These are phyloP conservation scores for Aspergillus ustus DNA, from an alignment of 2,329 filamentous ascomycete genomes.

Conservation along the genomic window DNA sequence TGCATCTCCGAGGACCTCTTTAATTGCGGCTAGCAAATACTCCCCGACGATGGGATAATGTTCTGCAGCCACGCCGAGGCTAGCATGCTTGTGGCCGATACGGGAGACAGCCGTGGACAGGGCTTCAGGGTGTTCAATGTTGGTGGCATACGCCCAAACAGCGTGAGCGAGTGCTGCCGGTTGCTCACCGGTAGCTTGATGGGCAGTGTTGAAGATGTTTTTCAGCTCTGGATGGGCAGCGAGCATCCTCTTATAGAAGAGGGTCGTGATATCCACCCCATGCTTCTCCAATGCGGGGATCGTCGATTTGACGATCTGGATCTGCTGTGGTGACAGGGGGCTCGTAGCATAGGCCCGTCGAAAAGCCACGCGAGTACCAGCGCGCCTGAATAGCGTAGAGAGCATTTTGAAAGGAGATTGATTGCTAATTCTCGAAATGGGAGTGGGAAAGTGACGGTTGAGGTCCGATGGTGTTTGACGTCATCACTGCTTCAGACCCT, in stretches of 20 bases:
- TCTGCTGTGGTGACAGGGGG: slow-evolving; percentile 62
- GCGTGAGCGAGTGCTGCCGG: slow-evolving; percentile 69
- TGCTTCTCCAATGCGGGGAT: slow-evolving; percentile 68
- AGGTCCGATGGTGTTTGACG: neutral
- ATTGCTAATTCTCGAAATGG: neutral
- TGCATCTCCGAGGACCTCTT: slow-evolving; percentile 68
- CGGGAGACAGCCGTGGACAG: slow-evolving; percentile 63
- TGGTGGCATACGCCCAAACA: slow-evolving; percentile 70
- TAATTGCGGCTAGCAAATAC: slow-evolving; percentile 68
- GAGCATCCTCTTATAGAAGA: slow-evolving; percentile 71
- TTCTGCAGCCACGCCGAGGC: slow-evolving; percentile 66
- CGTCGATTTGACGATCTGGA: slow-evolving; percentile 67
- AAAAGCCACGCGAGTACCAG: neutral
- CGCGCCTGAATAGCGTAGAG: neutral
- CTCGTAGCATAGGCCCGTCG: neutral
- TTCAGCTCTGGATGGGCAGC: slow-evolving; percentile 65
- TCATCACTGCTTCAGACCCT: neutral
- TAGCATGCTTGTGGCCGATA: slow-evolving; percentile 76
- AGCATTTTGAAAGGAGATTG: neutral
- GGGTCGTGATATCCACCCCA: slow-evolving; percentile 66
- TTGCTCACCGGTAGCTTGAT: slow-evolving; percentile 70
- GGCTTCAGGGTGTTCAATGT: slow-evolving; percentile 68
- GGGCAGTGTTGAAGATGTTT: slow-evolving; percentile 70
- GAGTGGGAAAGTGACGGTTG: neutral
- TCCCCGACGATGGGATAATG: slow-evolving; percentile 72